Percentiles rank a stretch among this genome's conserved stretches.
phyloP scores from a whole-genome alignment of 2,329 filamentous ascomycete genomes.

The Monilinia fructigena region DNA sequence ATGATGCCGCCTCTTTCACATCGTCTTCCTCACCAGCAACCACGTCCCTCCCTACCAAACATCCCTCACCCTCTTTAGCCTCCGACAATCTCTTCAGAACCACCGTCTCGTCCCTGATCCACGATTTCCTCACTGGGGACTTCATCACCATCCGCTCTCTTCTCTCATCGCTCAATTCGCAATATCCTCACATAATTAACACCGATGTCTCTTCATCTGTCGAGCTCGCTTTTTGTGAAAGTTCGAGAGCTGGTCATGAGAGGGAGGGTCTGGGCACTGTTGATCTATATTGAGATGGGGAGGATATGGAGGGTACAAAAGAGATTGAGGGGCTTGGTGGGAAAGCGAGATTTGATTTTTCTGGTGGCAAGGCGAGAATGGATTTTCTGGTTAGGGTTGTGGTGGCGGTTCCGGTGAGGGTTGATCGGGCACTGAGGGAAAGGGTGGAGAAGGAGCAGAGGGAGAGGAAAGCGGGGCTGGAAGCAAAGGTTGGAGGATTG shows the following conservation, averaged over 20 bases:
- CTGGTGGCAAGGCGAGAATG: conserved; percentile 40
- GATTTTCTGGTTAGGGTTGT: conserved; percentile 44
- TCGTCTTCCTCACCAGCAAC: conserved; percentile 35
- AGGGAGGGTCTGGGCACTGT: conserved; percentile 43
- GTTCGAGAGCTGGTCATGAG: conserved; percentile 43
- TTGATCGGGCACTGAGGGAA: conserved; percentile 43
- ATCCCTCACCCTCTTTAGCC: conserved; percentile 31
- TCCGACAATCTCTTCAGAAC: conserved; percentile 35
- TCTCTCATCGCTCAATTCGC: conserved; percentile 40
- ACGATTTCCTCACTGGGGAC: conserved; percentile 45
- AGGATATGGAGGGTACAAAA: conserved; percentile 44
- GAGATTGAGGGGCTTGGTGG: conserved; percentile 41
- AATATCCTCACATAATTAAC: conserved; percentile 43
- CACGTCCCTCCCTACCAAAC: conserved; percentile 42
- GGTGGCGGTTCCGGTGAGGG: conserved; percentile 43
- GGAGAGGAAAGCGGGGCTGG: conserved; percentile 41
- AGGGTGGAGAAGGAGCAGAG: conserved; percentile 43
- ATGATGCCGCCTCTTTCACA: conserved; percentile 41
- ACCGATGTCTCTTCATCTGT: conserved; percentile 42
- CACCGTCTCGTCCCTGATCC: conserved; percentile 42
- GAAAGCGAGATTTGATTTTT: no score
- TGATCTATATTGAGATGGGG: conserved; percentile 44
- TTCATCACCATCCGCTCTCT: conserved; percentile 42
- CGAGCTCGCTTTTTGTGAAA: conserved; percentile 42
- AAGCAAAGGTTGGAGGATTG: conserved; percentile 36